Evolutionary conservation across 2,329 filamentous ascomycete species (phyloP).

Genomic region (Aspergillus sp.): DNA sequence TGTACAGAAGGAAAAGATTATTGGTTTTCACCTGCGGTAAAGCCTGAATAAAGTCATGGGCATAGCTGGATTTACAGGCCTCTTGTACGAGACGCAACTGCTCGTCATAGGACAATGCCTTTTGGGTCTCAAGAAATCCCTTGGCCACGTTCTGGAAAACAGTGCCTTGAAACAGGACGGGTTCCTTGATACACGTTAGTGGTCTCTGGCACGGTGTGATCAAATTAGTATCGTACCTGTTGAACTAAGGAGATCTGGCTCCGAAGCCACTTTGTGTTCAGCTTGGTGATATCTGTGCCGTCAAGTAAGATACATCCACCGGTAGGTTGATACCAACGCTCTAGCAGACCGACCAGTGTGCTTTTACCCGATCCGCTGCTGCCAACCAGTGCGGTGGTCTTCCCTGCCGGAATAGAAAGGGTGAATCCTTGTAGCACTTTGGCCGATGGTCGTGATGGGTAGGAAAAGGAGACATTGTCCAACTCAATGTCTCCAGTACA

Average conservation of each 20-base stretch:
- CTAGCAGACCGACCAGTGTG: slow-evolving; percentile 89
- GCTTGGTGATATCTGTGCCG: slow-evolving; percentile 74
- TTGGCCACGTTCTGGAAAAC: slow-evolving; percentile 88
- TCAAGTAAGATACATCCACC: slow-evolving; percentile 80
- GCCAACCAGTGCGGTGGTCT: slow-evolving; percentile 90
- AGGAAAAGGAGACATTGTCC: slow-evolving; percentile 84
- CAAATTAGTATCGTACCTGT: not conserved
- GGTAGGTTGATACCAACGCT: slow-evolving; percentile 92
- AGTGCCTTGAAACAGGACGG: slow-evolving; percentile 83
- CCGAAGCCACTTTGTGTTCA: slow-evolving; percentile 89
- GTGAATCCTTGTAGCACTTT: slow-evolving; percentile 83
- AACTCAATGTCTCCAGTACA: slow-evolving; percentile 80
- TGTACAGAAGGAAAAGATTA: too few relatives aligned
- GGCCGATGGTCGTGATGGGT: slow-evolving; percentile 89
- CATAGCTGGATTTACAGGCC: slow-evolving; percentile 88
- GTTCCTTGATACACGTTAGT: slow-evolving; percentile 73
- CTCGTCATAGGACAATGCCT: slow-evolving; percentile 70
- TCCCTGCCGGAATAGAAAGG: slow-evolving; percentile 80
- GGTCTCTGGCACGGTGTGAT: not conserved
- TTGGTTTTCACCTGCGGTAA: slow-evolving; percentile 58
- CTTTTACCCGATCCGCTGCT: slow-evolving; percentile 94
- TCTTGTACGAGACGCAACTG: slow-evolving; percentile 70
- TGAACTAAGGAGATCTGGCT: slow-evolving; percentile 85
- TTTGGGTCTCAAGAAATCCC: slow-evolving; percentile 81
- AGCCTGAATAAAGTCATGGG: slow-evolving; percentile 83